These are phyloP conservation scores for Globisporangium yorkense DNA, from an alignment of 352 stramenopile genomes.

Conservation along the genomic window DNA sequence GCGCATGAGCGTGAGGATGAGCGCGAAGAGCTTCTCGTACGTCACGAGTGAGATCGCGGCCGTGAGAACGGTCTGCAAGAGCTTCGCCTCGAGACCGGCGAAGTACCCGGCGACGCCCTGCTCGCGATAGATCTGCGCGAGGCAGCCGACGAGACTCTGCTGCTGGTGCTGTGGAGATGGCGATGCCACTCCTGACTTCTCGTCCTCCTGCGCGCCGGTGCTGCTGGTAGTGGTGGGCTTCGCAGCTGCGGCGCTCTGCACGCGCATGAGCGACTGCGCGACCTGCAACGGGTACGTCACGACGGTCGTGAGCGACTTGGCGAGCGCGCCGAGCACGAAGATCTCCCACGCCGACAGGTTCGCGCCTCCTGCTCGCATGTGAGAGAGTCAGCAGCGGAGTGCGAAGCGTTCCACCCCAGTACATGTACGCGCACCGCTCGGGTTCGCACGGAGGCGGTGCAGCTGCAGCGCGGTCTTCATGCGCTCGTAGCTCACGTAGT, in stretches of 20 bases:
- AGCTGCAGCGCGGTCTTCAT: conserved; percentile 77
- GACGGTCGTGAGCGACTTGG: conserved; percentile 91
- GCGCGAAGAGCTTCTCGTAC: conserved; percentile 88
- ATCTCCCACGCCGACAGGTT: conserved; percentile 76
- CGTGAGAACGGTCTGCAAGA: conserved; percentile 92
- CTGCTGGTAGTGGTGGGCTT: conserved; percentile 8
- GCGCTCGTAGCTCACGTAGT: conserved; percentile 94
- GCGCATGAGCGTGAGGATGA: conserved; percentile 52
- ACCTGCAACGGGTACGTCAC: conserved; percentile 94
- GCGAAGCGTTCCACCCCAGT: neutral
- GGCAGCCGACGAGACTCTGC: conserved; percentile 23
- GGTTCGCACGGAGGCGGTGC: conserved; percentile 17
- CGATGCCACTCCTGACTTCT: neutral
- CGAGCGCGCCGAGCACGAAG: conserved; percentile 88
- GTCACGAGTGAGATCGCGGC: conserved; percentile 91
- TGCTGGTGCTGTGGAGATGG: neutral
- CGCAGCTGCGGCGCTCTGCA: conserved; percentile 29
- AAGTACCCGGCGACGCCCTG: conserved; percentile 83
- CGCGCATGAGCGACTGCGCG: conserved; percentile 86
- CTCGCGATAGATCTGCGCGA: conserved; percentile 47
- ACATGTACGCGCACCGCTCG: conserved; percentile 1
- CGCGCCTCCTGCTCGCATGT: conserved; percentile 1
- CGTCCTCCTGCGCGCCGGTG: neutral
- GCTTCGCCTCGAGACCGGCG: conserved; percentile 90
- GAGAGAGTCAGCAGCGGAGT: neutral